Base-by-base conservation (phyloP, 1,284 basidiomycete genomes). In the Ustilago lituana region DNA sequence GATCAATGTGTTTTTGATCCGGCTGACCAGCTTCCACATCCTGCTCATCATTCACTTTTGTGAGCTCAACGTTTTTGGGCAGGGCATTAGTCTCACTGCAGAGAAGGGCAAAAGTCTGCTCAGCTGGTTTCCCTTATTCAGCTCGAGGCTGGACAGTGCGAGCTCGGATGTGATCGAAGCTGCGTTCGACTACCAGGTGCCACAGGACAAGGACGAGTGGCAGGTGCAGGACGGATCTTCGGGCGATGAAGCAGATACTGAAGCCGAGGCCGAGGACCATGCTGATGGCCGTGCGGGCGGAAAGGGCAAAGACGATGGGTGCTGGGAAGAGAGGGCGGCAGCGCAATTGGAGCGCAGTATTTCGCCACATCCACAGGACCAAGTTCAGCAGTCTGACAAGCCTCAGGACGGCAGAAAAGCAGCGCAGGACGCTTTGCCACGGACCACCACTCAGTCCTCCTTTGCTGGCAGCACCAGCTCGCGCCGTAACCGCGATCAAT, bases 11-110 rank as follows among this genome's bases (percentile, higher is more conserved):
- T 66, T 77, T 63, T 73, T 82, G 69, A 74, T 85, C 69, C 90
- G 93, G 74, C 76, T 88, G 12, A 92, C 93, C 4, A 93, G 89
- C 73, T 90, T 94, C 71, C 94, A 93, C 0, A 87, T 94, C n/a
- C 84, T 96, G 35, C 83, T 96, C 19, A 64, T 85, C 11, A 93
- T 96, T 45, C 89, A 92, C 0, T 84, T 90, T 46, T 93, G 93
- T 78, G 93, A 95, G 82, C 86, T 93, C 19, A 89, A 93, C 23
- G 49, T 60, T 12, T 77, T 72, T 35, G 64, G 56, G 15, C 38
- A 47, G n/a, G 73, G 73, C 12, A 49, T 77, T 23, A 72, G 72
- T 35, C 36, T 77, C 32, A 68, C 74, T 5, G 72, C 74, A 9
- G 72, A 76, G 23, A 73, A 63, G 49, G 68, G 65, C 0, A 59